Base-by-base conservation (phyloP, 2,329 filamentous ascomycete species). In the Pyrenophora graminea region DNA sequence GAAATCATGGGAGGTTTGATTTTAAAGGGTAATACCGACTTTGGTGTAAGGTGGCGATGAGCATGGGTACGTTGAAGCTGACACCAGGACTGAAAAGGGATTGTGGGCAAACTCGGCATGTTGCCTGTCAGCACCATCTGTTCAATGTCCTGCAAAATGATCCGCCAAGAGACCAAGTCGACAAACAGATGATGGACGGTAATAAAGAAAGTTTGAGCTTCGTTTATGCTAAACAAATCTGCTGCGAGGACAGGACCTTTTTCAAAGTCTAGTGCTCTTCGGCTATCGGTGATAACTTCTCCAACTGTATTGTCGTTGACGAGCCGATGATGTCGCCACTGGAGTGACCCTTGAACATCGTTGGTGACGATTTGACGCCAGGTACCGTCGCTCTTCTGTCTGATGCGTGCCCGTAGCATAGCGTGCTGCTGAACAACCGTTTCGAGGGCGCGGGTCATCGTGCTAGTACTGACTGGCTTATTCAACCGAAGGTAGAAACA, bases 121-220 rank as follows among this genome's bases (percentile, higher is more conserved):
- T 1, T 15, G 10, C 5, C 15, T 5, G 32, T 34, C 59, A 63
- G 33, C 15, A 12, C 53, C 5, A 58, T 15, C 25, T 55, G 49
- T 36, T 79, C 75, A 0, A 79, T 53, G 25, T 79, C 75, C 3
- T 68, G 62, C 0, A 78, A 55, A 2, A 79, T 67, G 2, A 75
- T 67, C 3, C 73, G 64, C 77, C 77, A 79, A 0, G 76, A 78
- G 0, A 79, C 73, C 1, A 77, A 59, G 42, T 79, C 77, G 4
- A 78, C 64, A 18, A 70, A 51, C n/a, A 69, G 42, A 48, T 71
- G 68, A 50, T 72, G 8, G 59, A 62, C 10, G 65, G 61, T 46
- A 68, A 59, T 18, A 69, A 58, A 1, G 61, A 39, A 27, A 30
- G 37, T 15, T 54, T 18, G 27, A 13, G 10, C 19, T 6, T 60